Evolutionary conservation across 2,329 filamentous ascomycete species (phyloP), one percentile per base, ranked within the genome.

Genomic region (Lachnellula cervina): DNA sequence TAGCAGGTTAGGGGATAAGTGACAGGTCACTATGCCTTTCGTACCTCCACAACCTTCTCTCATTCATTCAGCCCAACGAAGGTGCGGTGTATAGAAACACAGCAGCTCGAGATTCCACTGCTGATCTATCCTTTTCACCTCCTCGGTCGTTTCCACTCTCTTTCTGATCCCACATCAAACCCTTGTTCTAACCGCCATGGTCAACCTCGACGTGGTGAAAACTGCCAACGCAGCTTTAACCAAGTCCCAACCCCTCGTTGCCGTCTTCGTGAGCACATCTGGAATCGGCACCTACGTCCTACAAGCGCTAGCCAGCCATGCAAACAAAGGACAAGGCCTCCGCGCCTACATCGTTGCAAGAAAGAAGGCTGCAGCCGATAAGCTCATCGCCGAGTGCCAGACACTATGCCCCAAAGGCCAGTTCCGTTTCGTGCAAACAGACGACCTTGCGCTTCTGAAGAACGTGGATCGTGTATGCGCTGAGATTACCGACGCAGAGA

Each of bases 341-440:
- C 66, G 71, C n/a, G 56, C 67, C n/a, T 70, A 69, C 57, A 62
- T 71, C 40, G 55, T 70, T 19, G 69, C 68, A 5, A 60, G 69
- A 17, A 70, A 67, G 25, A 49, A 56, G 3, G 51, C 52, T 0
- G 64, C 65, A 13, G 70, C 70, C n/a, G 62, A 69, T 13, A 42
- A 42, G 1, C 57, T 70, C 2, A 58, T 73, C 8, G 43, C 62
- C 16, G 64, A 67, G 16, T 68, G 70, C 52, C 59, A 62, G 23
- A 44, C 61, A 6, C 60, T 64, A 1, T 69, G 66, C 52, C 64
- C 69, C 2, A 58, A 57, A 5, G 70, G 67, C 5, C 63, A 72
- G 16, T 72, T 69, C 64, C 57, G 56, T 5, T 72, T 71, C 49
- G 54, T 73, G 4, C 53, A 66, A 44, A 67, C 57, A 1, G 40